A percentile compares a stretch with the other conserved stretches of the same genome.
phyloP scores from a whole-genome alignment of 495 filamentous ascomycete species.

The Penicillium robsamsonii region DNA sequence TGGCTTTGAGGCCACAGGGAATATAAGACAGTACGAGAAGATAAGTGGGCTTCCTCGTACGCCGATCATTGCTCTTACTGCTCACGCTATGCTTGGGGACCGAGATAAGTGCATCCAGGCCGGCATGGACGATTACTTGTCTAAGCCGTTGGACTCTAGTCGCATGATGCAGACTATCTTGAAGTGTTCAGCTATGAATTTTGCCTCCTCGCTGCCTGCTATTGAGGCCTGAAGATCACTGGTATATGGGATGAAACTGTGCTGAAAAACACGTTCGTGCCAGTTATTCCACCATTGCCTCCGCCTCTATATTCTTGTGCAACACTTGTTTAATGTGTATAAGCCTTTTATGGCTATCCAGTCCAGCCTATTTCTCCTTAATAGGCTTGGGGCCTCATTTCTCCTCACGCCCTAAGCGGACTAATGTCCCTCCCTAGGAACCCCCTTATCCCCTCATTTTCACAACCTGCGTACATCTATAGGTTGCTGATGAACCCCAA shows the following conservation, averaged over 20 bases:
- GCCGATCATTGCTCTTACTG: conserved; percentile 80
- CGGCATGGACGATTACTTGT: conserved; percentile 83
- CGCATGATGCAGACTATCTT: conserved; percentile 71
- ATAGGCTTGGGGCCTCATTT: neutral
- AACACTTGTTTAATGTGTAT: neutral
- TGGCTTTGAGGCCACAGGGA: conserved; percentile 73
- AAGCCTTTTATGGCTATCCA: neutral
- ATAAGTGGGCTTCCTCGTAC: conserved; percentile 49
- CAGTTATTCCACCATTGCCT: no score
- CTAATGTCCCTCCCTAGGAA: neutral
- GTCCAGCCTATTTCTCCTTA: neutral
- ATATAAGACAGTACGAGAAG: conserved; percentile 60
- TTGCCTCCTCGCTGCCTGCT: conserved; percentile 10
- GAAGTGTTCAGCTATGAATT: conserved; percentile 44
- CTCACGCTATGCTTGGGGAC: conserved; percentile 78
- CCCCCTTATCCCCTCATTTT: neutral
- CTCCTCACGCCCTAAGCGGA: neutral
- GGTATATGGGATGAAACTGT: neutral
- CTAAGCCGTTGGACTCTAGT: conserved; percentile 70
- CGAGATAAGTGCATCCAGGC: conserved; percentile 71
- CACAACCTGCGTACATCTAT: neutral
- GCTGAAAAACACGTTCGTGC: neutral
- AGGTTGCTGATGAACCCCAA: neutral
- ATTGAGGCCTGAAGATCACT: neutral
- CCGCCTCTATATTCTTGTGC: neutral